Percentiles rank a stretch among this genome's conserved stretches.
These are phyloP conservation scores for Prunus persica DNA, from an alignment of 306 rosid species.

Conservation along the genomic window Prunus_persica_NCBIv2 NC_034013.1:1640001-1640500, in stretches of 20 bases:
- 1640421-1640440: conserved; percentile 79
- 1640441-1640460: conserved; percentile 85
- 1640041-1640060: background rate
- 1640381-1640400: conserved; percentile 80
- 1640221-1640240: background rate
- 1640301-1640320: background rate
- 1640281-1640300: background rate
- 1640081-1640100: background rate
- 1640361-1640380: background rate
- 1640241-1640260: background rate
- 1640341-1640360: background rate
- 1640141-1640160: background rate
- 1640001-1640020: background rate
- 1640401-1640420: conserved; percentile 61
- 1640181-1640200: background rate
- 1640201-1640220: background rate
- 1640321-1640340: too few relatives aligned
- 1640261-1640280: background rate
- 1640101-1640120: too few relatives aligned
- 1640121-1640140: background rate
- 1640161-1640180: background rate
- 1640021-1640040: background rate
- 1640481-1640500: conserved; percentile 61
- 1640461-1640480: conserved; percentile 81
- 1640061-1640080: background rate